Percentiles rank a stretch among this genome's conserved stretches.
Evolutionary conservation across 306 rosid species (phyloP).

Genomic region (Rosa chinensis): DNA sequence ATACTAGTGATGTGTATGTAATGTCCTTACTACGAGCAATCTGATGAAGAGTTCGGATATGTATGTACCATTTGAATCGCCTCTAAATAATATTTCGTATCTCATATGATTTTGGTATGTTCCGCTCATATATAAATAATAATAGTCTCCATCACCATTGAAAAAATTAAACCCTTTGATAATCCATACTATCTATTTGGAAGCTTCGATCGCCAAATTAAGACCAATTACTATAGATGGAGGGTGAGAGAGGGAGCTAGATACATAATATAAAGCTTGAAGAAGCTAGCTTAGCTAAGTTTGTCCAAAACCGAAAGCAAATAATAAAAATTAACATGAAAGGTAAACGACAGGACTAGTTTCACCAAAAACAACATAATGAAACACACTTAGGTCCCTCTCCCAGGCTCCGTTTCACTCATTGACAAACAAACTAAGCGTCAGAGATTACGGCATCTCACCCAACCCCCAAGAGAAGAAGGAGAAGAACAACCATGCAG

Average conservation of each 20-base stretch:
- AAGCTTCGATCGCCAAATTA: background rate
- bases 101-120: too few relatives aligned
- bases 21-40: too few relatives aligned
- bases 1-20: too few relatives aligned
- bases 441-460: conserved; percentile 41
- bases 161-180: background rate
- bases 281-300: background rate
- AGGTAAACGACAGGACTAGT: conserved; percentile 6
- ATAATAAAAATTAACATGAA: background rate
- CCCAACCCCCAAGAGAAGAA: conserved; percentile 13
- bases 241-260: background rate
- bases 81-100: too few relatives aligned
- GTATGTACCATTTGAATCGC: too few relatives aligned
- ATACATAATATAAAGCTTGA: background rate
- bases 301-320: conserved; percentile 21
- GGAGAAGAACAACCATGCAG: conserved; percentile 5
- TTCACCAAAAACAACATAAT: conserved; percentile 6
- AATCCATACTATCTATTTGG: background rate
- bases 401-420: background rate
- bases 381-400: conserved; percentile 12
- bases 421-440: conserved; percentile 20
- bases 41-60: too few relatives aligned
- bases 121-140: background rate
- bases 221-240: background rate
- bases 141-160: background rate